phyloP scores from a whole-genome alignment of 192 early-diverging fungal genomes.

The Blastocladiella britannica region DNA sequence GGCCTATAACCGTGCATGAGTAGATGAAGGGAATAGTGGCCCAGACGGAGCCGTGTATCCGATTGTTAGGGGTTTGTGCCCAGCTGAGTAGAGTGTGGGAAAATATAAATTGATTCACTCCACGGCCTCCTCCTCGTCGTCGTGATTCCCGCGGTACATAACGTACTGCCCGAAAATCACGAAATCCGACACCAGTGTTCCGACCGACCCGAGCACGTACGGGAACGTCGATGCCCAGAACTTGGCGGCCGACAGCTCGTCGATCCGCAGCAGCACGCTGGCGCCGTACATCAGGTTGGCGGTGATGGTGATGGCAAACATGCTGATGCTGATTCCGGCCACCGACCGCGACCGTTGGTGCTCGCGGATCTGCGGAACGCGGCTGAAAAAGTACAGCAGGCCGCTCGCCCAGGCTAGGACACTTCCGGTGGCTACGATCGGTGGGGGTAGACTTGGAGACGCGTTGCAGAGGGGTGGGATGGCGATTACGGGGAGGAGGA shows the following conservation, averaged over 20 bases:
- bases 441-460: background rate
- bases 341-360: slow-evolving; percentile 14
- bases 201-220: slow-evolving; percentile 18
- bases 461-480: background rate
- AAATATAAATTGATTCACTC: too few relatives aligned
- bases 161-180: slow-evolving; percentile 13
- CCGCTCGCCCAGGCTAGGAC: slow-evolving; percentile 18
- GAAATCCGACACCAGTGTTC: slow-evolving; percentile 15
- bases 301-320: slow-evolving; percentile 17
- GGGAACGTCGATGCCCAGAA: slow-evolving; percentile 14
- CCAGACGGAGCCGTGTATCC: too few relatives aligned
- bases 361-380: slow-evolving; percentile 20
- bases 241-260: slow-evolving; percentile 3
- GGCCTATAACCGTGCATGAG: too few relatives aligned
- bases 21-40: too few relatives aligned
- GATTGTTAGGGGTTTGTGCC: too few relatives aligned
- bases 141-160: slow-evolving; percentile 5
- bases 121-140: background rate
- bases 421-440: slow-evolving; percentile 6
- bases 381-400: slow-evolving; percentile 11
- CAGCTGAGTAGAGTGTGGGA: too few relatives aligned
- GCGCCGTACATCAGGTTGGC: slow-evolving; percentile 21
- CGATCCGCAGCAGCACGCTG: slow-evolving; percentile 12
- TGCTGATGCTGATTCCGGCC: slow-evolving; percentile 13
- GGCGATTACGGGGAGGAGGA: too few relatives aligned